Base-by-base conservation (phyloP, 345 rosid species). In the Reutealis trisperma region DNA sequence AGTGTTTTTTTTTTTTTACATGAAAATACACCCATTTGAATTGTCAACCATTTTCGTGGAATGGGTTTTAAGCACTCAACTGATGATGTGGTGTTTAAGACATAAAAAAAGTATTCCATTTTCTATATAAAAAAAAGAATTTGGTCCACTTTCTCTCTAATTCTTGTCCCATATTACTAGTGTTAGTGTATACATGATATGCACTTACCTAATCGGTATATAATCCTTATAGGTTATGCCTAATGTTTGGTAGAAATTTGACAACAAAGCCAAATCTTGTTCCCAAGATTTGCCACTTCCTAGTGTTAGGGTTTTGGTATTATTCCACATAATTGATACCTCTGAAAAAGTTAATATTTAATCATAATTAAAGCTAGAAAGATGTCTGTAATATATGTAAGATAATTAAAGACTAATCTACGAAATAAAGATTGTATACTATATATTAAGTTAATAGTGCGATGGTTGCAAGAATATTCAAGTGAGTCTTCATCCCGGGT, bases 211-310 rank as follows among this genome's bases (percentile, higher is more conserved):
- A 37, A 37, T 37, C 41, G 5, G 41, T 37, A 0, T 37, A 37
- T 4, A 37, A 65, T 12, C 37, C 49, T 3, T 1, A 67, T 55
- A 9, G 80, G 71, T 63, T 73, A 71, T 65, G 73, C 54, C 57
- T 61, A 49, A 55, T 79, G 57, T 73, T 8, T 62, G 75, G 66
- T 68, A 62, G 75, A 75, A 67, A 60, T 63, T 71, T 64, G 72
- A 55, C 70, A 79, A 73, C 21, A 76, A 73, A 75, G 71, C 81
- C 77, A 85, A 80, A 86, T 86, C 76, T 80, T 74, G 67, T 60
- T 76, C 22, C 67, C 45, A 74, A 84, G 86, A 84, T 87, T 86
- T 83, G 30, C 88, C 88, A 86, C 86, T 87, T 85, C 47, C 69
- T 78, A 67, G 44, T 76, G 84, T 71, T 71, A 30, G 45, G 19